Percentiles rank a stretch among this genome's conserved stretches.
Evolutionary conservation across 148 eudicot genomes (phyloP).

Genomic region (Vaccinium corymbosum): DNA sequence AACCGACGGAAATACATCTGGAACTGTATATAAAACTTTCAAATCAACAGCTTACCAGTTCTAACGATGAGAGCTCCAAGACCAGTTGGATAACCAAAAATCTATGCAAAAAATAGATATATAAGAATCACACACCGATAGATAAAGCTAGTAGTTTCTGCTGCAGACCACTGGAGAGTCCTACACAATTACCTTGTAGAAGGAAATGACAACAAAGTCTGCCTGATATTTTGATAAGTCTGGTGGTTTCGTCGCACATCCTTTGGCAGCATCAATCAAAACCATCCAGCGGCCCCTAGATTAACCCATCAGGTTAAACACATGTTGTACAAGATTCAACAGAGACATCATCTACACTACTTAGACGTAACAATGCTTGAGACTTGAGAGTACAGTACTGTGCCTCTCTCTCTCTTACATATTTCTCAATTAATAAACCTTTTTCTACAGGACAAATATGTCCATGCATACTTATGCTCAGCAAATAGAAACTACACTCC

Average conservation of each 20-base stretch:
- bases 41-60: conserved; percentile 56
- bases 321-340: background rate
- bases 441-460: background rate
- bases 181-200: conserved; percentile 66
- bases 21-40: background rate
- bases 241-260: conserved; percentile 82
- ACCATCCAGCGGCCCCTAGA: conserved; percentile 79
- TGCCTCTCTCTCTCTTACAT: background rate
- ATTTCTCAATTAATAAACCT: background rate
- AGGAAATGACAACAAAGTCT: conserved; percentile 86
- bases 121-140: background rate
- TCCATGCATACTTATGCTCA: background rate
- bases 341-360: background rate
- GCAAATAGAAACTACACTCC: background rate
- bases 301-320: conserved; percentile 18
- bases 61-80: conserved; percentile 90
- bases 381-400: background rate
- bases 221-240: conserved; percentile 79
- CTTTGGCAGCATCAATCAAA: conserved; percentile 98
- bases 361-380: background rate
- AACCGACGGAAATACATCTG: background rate
- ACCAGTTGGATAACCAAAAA: conserved; percentile 97
- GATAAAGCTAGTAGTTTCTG: background rate
- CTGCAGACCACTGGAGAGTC: background rate
- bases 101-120: conserved; percentile 28